Percentiles rank a stretch among this genome's conserved stretches.
Conservation (phyloP, 164 flowering plant species). For the Magnolia changhungtana region DNA sequence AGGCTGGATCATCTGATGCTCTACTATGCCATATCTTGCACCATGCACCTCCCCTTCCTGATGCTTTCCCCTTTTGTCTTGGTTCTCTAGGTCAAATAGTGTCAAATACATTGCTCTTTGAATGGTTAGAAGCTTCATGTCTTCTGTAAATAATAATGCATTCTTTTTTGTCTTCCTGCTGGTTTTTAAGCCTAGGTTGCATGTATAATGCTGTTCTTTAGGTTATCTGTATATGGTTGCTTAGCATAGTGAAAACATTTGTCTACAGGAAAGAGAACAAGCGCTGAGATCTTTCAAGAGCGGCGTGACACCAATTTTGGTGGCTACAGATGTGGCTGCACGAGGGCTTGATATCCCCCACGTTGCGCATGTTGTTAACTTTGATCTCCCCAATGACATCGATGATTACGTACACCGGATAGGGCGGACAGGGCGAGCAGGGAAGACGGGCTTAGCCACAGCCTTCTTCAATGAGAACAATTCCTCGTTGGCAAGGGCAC, state of each 20-base stretch:
- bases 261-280: conserved; percentile 58
- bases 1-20: no score
- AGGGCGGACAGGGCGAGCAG: conserved; percentile 75
- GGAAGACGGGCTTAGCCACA: conserved; percentile 60
- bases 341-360: conserved; percentile 80
- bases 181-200: no score
- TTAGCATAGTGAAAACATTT: not conserved
- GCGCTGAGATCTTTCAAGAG: conserved; percentile 70
- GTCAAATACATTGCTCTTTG: no score
- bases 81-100: no score
- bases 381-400: conserved; percentile 77
- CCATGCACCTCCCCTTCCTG: no score
- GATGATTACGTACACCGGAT: conserved; percentile 79
- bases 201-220: no score
- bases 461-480: conserved; percentile 75
- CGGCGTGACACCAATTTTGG: conserved; percentile 65
- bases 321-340: conserved; percentile 84
- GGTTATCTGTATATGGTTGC: not conserved
- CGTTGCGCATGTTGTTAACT: conserved; percentile 74
- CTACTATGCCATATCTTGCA: no score
- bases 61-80: no score
- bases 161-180: no score
- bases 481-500: conserved; percentile 46
- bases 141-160: no score
- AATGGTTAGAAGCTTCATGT: no score